Evolutionary conservation across 2,329 filamentous ascomycete species (phyloP), one percentile per base, ranked within the genome.

Genomic region (Teratosphaeria gauchensis): DNA sequence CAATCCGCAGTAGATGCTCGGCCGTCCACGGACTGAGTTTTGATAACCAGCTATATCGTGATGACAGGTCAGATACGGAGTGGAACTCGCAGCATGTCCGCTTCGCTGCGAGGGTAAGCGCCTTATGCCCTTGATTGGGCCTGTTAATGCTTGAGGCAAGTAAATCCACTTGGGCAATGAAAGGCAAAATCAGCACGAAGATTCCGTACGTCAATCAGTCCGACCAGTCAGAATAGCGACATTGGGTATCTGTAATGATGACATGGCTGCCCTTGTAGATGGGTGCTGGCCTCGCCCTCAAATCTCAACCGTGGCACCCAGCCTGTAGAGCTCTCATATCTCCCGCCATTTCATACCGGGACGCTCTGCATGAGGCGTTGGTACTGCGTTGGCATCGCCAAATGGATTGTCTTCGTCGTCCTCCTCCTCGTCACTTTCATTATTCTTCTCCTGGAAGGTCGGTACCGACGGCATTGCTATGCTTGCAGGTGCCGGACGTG

Each of bases 401-500:
- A 96, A 96, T 0, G 91, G 91, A 69, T 95, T 84, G 63, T 94
- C 82, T n/a, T 91, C 88, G 51, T 90, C 87, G n/a, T 88, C 85
- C 7, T 88, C 87, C 19, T 88, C 85, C 7, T 88, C 85, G 2
- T 82, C 82, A 7, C 80, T 77, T 33, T 80, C 80, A n/a, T 82
- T 78, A 33, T 78, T 75, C 38, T 73, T 72, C 53, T 64, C 71
- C 61, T 75, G 73, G 68, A 56, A 60, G 1, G 56, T 55, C 14
- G 65, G 69, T 61, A 61, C 66, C 19, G 73, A 64, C 28, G 73
- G 75, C 60, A 75, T 74, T n/a, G 73, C 67, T 9, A 71, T 64
- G n/a, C 58, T 57, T 6, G 55, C 21, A 65, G 74, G 62, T 71
- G 68, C 73, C 3, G 78, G 80, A 58, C 79, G 75, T 11, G 78